A percentile compares a stretch with the other conserved stretches of the same genome.
Conservation (phyloP, 169 alveolate species). For the Perkinsus marinus region DNA sequence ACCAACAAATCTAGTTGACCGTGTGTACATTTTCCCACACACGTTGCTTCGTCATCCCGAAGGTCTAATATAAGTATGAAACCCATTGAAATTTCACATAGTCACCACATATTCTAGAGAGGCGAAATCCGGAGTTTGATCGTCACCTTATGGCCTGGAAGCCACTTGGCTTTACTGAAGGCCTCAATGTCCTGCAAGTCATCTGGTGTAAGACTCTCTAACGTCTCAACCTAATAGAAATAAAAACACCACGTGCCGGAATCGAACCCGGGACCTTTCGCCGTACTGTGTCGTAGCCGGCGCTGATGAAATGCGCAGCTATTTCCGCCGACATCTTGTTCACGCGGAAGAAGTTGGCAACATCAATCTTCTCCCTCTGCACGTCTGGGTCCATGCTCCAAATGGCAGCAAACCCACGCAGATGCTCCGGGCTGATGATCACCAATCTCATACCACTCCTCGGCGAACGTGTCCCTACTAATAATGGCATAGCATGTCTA, state of each 20-base stretch:
- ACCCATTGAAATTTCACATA: too few relatives aligned
- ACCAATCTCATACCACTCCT: not conserved
- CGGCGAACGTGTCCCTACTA: not conserved
- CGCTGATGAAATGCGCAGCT: conserved; percentile 61
- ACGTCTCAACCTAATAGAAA: conserved; percentile 43
- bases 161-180: conserved; percentile 59
- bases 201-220: conserved; percentile 56
- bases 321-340: conserved; percentile 63
- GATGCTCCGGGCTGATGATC: conserved; percentile 21
- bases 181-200: conserved; percentile 62
- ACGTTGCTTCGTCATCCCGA: too few relatives aligned
- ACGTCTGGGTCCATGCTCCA: conserved; percentile 60
- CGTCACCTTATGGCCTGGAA: conserved; percentile 67
- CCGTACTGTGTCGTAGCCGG: conserved; percentile 63
- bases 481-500: conserved; percentile 35
- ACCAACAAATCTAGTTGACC: too few relatives aligned
- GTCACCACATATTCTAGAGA: too few relatives aligned
- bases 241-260: not conserved
- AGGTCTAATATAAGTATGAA: too few relatives aligned
- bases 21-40: too few relatives aligned
- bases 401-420: conserved; percentile 27
- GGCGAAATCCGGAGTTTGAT: too few relatives aligned
- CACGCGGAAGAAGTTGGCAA: conserved; percentile 58
- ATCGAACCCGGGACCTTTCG: not conserved
- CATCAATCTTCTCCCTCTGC: conserved; percentile 51